Percentiles rank a stretch among this genome's conserved stretches.
Conservation (phyloP, 495 filamentous ascomycete genomes). For the Aspergillus campestris region DNA sequence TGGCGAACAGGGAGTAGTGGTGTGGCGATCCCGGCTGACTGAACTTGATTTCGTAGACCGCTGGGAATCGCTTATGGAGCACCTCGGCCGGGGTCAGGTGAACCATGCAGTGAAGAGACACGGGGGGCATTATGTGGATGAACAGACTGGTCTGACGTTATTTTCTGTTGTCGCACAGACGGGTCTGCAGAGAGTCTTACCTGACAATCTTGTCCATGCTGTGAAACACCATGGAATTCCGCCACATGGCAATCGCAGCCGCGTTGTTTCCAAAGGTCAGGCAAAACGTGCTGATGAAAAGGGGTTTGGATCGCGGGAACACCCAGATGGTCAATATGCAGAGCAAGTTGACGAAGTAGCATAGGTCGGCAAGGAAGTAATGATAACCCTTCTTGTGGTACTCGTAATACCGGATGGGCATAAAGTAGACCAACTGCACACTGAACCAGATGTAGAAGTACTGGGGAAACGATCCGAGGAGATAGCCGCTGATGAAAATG, state of each 20-base stretch:
- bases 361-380: slow-evolving; percentile 95
- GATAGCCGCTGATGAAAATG: slow-evolving; percentile 90
- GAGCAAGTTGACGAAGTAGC: slow-evolving; percentile 95
- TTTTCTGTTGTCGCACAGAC: slow-evolving; percentile 5
- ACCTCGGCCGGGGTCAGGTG: slow-evolving; percentile 62
- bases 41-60: slow-evolving; percentile 72
- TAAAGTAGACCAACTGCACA: slow-evolving; percentile 77
- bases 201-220: slow-evolving; percentile 92
- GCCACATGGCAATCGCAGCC: slow-evolving; percentile 98
- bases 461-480: slow-evolving; percentile 79
- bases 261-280: slow-evolving; percentile 94
- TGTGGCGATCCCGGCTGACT: slow-evolving; percentile 59
- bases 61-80: slow-evolving; percentile 70
- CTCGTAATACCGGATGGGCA: slow-evolving; percentile 88
- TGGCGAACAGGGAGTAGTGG: slow-evolving; percentile 71
- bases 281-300: slow-evolving; percentile 91
- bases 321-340: slow-evolving; percentile 77
- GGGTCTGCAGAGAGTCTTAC: slow-evolving; percentile 22
- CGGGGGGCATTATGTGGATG: slow-evolving; percentile 98
- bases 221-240: slow-evolving; percentile 96
- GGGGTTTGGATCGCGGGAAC: slow-evolving; percentile 80
- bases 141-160: slow-evolving; percentile 54
- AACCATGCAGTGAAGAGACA: slow-evolving; percentile 82
- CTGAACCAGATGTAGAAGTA: slow-evolving; percentile 92
- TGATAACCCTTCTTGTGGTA: slow-evolving; percentile 89